Evolutionary conservation across 305 asterid genomes (phyloP).

Genomic region (Coffea humblotiana): DNA sequence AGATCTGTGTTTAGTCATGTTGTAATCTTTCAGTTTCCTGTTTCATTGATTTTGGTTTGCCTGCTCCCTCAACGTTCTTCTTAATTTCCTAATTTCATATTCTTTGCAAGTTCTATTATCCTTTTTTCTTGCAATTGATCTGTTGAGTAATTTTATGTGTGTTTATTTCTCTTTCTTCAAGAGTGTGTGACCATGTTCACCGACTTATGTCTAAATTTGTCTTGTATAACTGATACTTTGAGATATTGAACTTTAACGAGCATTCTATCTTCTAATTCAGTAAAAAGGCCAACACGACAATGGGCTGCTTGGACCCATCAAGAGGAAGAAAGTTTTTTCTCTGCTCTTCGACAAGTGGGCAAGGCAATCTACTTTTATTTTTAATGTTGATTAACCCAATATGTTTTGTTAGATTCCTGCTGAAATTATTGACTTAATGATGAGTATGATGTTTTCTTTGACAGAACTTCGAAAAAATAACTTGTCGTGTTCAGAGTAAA

Average conservation of each 20-base stretch:
- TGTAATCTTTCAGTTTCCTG: background rate
- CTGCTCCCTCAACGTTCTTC: background rate
- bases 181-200: constrained; percentile 4
- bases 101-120: background rate
- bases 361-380: constrained; percentile 54
- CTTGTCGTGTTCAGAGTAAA: constrained; percentile 92
- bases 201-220: background rate
- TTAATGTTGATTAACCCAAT: background rate
- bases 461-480: constrained; percentile 96
- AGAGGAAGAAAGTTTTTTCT: constrained; percentile 95
- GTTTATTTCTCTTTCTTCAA: constrained; percentile 13
- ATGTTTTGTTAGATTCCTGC: constrained; percentile 6
- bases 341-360: constrained; percentile 96
- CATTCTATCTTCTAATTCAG: constrained; percentile 30
- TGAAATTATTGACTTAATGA: constrained; percentile 27
- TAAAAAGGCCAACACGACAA: constrained; percentile 80
- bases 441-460: constrained; percentile 12
- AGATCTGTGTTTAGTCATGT: background rate
- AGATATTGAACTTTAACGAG: constrained; percentile 1
- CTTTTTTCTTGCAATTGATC: background rate
- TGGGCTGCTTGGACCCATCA: constrained; percentile 99
- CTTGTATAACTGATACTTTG: background rate
- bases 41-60: background rate
- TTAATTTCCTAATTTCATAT: background rate
- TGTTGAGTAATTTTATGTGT: background rate